phyloP scores from a whole-genome alignment of 306 rosid genomes.

The Lathyrus sativus region DNA sequence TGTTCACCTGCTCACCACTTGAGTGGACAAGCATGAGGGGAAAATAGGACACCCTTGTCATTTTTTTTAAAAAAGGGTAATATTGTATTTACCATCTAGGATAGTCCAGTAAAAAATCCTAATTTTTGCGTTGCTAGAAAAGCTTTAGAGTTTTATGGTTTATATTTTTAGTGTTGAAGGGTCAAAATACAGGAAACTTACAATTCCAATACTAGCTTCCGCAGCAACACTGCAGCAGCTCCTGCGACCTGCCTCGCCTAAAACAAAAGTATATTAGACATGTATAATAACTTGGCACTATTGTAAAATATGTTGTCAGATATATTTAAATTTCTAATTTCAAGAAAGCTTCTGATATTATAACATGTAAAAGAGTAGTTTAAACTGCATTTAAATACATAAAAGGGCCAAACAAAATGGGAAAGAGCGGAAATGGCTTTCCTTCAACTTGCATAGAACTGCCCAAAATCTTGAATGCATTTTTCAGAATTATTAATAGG shows the following conservation, averaged over 20 bases:
- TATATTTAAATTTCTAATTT: conserved; percentile 11
- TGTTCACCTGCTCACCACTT: too few relatives aligned
- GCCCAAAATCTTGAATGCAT: too few relatives aligned
- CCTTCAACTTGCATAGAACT: too few relatives aligned
- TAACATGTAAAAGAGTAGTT: conserved; percentile 4
- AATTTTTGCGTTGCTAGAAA: neutral
- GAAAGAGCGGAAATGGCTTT: conserved; percentile 14
- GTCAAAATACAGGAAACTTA: conserved; percentile 47
- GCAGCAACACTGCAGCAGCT: too few relatives aligned
- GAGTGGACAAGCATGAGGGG: too few relatives aligned
- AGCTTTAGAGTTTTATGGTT: neutral
- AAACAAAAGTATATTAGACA: conserved; percentile 21
- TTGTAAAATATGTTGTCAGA: neutral
- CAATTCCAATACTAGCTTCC: conserved; percentile 97
- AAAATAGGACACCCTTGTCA: too few relatives aligned
- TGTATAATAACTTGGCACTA: neutral
- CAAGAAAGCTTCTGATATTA: conserved; percentile 19
- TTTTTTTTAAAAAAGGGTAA: too few relatives aligned
- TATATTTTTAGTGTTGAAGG: neutral
- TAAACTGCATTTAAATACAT: conserved; percentile 19
- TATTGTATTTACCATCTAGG: too few relatives aligned
- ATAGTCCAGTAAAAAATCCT: too few relatives aligned
- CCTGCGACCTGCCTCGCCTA: too few relatives aligned
- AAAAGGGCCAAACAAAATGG: conserved; percentile 33
- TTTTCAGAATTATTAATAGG: too few relatives aligned